Evolutionary conservation across 768 basidiomycete genomes (phyloP), one percentile per base, ranked within the genome.

Genomic region (Suillus discolor): DNA sequence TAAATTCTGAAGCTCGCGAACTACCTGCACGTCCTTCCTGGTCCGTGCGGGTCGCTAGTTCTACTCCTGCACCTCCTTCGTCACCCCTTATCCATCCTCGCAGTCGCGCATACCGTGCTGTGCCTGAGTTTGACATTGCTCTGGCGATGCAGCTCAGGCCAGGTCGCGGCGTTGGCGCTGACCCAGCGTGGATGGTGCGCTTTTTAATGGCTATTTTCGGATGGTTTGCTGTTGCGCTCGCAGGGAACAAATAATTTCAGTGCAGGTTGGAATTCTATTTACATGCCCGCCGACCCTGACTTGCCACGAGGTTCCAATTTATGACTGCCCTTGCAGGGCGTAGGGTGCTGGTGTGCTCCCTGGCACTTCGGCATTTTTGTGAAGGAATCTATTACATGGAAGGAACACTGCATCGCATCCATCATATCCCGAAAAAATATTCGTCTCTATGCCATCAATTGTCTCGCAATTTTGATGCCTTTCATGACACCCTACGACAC

Each of bases 151-250:
- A 92, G 75, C 82, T 92, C 57, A 83, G 89, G 38, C 90, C 89
- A 6, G 89, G 90, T 1, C 76, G 91, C 25, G 90, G 90, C 44
- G 75, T 84, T 13, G 88, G 89, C 47, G 87, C 90, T 13, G 91
- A 92, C 70, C 83, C 89, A 7, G 90, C 90, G 44, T 92, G 89
- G 89, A 85, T 91, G 81, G 89, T 92, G 59, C 79, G 90, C 66
- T 92, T 91, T 73, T 75, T 92, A 76, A 91, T 93, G 90, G 81
- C 87, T 38, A 83, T 91, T 76, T 92, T 90, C 74, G 91, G 90
- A 28, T 92, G 91, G 91, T 81, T 92, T 68, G 84, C 87, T 49
- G 83, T 91, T 38, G 79, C 89, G 49, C 77, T 87, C 65, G 79
- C 83, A 38, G 77, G 83, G 45, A 77, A 74, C 31, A 68, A 65